A percentile compares a stretch with the other conserved stretches of the same genome.
phyloP scores from a whole-genome alignment of 257 asterid genomes.

The Datura wrightii region DNA sequence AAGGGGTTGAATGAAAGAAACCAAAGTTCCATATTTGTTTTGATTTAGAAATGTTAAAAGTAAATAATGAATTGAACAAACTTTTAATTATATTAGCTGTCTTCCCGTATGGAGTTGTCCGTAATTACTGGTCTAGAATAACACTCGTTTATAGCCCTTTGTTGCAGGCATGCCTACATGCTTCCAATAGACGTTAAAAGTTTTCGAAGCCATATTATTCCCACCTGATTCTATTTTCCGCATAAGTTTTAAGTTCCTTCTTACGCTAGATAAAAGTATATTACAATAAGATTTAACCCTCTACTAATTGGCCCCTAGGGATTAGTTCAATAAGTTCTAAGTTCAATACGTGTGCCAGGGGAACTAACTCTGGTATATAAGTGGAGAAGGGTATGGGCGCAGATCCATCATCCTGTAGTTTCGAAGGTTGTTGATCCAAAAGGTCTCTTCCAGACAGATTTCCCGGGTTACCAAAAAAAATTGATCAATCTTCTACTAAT shows the following conservation, averaged over 20 bases:
- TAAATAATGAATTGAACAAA: background rate
- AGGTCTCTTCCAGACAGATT: background rate
- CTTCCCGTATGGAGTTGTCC: background rate
- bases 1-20: too few species aligned
- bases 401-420: background rate
- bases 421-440: background rate
- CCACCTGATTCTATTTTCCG: background rate
- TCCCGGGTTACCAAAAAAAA: background rate
- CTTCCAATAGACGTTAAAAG: background rate
- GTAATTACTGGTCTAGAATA: background rate
- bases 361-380: background rate
- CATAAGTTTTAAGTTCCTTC: background rate
- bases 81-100: background rate
- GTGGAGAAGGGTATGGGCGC: background rate
- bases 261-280: background rate
- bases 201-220: background rate
- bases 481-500: background rate
- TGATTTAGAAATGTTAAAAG: background rate
- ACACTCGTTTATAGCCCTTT: background rate
- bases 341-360: too few species aligned
- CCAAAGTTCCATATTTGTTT: background rate
- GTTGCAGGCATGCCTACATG: background rate
- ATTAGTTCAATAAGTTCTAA: too few species aligned
- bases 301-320: background rate
- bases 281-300: background rate